phyloP scores from a whole-genome alignment of 2,329 filamentous ascomycete species.

The Apiospora kogelbergensis region DNA sequence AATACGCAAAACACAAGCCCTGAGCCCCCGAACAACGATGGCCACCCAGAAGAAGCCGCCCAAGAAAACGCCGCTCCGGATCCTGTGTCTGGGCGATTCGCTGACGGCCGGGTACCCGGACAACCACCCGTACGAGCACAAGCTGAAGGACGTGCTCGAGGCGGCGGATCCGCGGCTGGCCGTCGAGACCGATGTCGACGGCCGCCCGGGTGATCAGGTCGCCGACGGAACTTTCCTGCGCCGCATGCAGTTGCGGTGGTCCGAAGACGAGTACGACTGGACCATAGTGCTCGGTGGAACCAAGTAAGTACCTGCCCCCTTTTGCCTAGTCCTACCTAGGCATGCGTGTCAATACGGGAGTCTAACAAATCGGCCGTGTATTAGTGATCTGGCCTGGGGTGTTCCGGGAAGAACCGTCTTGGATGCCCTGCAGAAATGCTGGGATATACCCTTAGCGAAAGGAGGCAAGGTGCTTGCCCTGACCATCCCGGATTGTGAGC shows the following conservation, averaged over 20 bases:
- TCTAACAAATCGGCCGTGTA: background rate
- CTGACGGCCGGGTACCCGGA: conserved; percentile 58
- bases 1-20: background rate
- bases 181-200: conserved; percentile 45
- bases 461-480: conserved; percentile 60
- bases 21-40: background rate
- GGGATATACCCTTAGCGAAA: conserved; percentile 47
- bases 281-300: conserved; percentile 64
- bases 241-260: conserved; percentile 31
- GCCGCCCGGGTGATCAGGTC: conserved; percentile 52
- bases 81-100: conserved; percentile 66
- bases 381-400: conserved; percentile 50
- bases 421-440: conserved; percentile 47
- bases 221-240: conserved; percentile 28
- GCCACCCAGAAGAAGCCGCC: background rate
- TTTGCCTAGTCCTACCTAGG: no score
- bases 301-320: conserved; percentile 40
- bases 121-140: conserved; percentile 52
- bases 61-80: conserved; percentile 40
- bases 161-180: conserved; percentile 43
- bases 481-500: conserved; percentile 57
- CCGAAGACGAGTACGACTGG: conserved; percentile 51
- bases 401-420: conserved; percentile 43
- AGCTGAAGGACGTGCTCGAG: conserved; percentile 46
- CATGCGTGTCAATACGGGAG: no score